Percentiles rank a stretch among this genome's conserved stretches.
Evolutionary conservation across 208 protist species (phyloP).

Genomic region (Trichomonas vaginalis): DNA sequence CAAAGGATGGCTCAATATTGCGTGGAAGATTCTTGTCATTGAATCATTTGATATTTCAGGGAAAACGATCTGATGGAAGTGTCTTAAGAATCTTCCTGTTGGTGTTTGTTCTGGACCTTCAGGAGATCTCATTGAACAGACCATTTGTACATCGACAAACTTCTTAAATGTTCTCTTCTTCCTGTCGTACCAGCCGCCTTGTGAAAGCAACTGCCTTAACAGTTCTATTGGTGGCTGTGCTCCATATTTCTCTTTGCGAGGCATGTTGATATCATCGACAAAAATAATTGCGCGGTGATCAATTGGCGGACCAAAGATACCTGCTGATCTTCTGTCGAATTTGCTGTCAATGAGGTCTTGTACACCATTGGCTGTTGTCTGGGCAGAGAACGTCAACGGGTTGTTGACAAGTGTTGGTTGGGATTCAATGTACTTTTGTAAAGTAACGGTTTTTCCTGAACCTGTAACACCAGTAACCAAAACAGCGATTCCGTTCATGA

Average conservation of each 20-base stretch:
- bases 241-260: constrained; percentile 74
- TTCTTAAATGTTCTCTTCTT: constrained; percentile 75
- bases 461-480: constrained; percentile 83
- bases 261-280: constrained; percentile 93
- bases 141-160: constrained; percentile 62
- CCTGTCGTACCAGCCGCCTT: constrained; percentile 84
- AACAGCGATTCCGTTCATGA: constrained; percentile 64
- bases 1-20: constrained; percentile 38
- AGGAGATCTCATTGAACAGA: constrained; percentile 81
- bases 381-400: constrained; percentile 75
- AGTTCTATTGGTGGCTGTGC: constrained; percentile 87
- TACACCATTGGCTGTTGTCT: constrained; percentile 71
- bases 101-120: constrained; percentile 80
- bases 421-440: constrained; percentile 12
- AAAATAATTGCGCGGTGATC: constrained; percentile 71
- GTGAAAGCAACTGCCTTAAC: constrained; percentile 78
- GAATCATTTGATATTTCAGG: constrained; percentile 19
- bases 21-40: constrained; percentile 43
- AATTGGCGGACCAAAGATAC: constrained; percentile 67
- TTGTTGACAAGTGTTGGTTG: constrained; percentile 46
- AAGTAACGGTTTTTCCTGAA: constrained; percentile 77
- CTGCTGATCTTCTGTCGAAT: constrained; percentile 77
- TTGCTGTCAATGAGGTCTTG: constrained; percentile 85
- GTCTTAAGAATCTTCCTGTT: constrained; percentile 78
- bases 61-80: constrained; percentile 69